Percentiles rank a stretch among this genome's conserved stretches.
Evolutionary conservation across 116 monocot genomes (phyloP).

Genomic region (Papilionanthe hybrid): DNA sequence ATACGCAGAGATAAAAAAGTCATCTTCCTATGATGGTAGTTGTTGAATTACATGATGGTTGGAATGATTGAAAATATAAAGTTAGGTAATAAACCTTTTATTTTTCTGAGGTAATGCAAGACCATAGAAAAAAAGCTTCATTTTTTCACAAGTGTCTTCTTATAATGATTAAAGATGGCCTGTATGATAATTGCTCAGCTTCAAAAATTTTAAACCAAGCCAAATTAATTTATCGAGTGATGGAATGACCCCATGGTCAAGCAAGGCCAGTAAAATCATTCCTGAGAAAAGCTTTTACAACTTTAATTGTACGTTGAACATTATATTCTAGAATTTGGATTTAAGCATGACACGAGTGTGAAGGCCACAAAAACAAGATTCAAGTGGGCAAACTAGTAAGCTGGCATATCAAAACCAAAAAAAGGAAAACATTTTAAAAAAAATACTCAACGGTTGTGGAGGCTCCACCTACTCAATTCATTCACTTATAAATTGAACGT

Average conservation of each 20-base stretch:
- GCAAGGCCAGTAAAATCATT: neutral
- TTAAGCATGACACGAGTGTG: neutral
- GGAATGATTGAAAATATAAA: conserved; percentile 1
- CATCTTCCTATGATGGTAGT: neutral
- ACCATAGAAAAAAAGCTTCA: neutral
- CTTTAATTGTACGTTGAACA: neutral
- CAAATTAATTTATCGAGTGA: neutral
- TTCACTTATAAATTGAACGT: neutral
- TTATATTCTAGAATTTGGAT: neutral
- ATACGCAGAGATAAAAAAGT: neutral
- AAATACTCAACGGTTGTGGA: neutral
- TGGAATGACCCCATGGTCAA: neutral
- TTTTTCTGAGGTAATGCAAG: neutral
- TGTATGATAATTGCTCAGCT: neutral
- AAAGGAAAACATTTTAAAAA: neutral
- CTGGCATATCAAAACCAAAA: too few species aligned
- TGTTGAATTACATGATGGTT: neutral
- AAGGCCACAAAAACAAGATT: neutral
- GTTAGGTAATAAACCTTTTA: neutral
- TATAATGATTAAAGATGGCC: neutral
- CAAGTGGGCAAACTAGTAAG: too few species aligned
- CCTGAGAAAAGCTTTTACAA: neutral
- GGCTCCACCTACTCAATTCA: neutral
- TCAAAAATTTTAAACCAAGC: neutral
- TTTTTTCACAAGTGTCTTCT: neutral